Base-by-base conservation (phyloP, 73 alveolate genomes). In the Paramecium biaurelia region DNA sequence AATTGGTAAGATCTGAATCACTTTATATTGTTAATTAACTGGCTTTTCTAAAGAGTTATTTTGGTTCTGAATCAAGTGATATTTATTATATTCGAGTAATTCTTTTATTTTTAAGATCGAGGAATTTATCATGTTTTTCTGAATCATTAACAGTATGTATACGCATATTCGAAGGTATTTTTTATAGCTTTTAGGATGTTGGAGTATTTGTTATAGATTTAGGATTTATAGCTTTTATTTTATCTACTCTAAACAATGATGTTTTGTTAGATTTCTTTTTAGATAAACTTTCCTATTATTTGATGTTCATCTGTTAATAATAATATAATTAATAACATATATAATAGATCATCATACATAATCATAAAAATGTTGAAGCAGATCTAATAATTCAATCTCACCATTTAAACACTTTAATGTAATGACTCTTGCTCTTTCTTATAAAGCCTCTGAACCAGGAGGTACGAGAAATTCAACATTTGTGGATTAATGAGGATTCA, bases 281-380 rank as follows among this genome's bases (percentile, higher is more conserved):
- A 53, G 68, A 53, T 18, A 53, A 18, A n/a, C 34, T 53, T 4
- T 53, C 1, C 8, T 63, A 15, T 7, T 63, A 63, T 30, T 63
- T 63, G 45, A 63, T 11, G 84, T 63, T 63, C 84, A 63, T 63
- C 49, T 63, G 84, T 63, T 63, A 63, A 53, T 53, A 53, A 53
- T 53, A 53, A 53, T 53, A 47, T 12, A 47, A 47, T 47, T 47
- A 47, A 53, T 53, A 53, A 1, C 6, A 20, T 6, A 58, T 9
- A 23, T 23, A 30, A 30, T 63, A 63, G 49, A 63, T 63, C 26
- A 26, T 63, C 84, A 63, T 2, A 32, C 84, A 63, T 63, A 30
- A 24, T 63, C 84, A 63, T 63, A 63, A 63, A 63, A 63, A 63
- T 63, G 84, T 63, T 63, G 84, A 10, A 63, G 45, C 45, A 63